A percentile compares a stretch with the other conserved stretches of the same genome.
Conservation (phyloP, 345 rosid genomes). For the Camelina hispida region DNA sequence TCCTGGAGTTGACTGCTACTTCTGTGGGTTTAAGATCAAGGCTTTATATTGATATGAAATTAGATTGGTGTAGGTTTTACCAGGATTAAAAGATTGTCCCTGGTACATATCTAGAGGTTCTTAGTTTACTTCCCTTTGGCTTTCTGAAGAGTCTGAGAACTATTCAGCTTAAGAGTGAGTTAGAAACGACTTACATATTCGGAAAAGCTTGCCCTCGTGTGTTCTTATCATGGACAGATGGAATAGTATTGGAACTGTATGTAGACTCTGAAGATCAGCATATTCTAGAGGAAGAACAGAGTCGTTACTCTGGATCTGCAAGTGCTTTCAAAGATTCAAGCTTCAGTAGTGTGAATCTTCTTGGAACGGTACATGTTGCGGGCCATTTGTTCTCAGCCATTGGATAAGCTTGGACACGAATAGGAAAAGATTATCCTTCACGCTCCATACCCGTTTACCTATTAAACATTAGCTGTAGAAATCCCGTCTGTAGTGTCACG, state of each 20-base stretch:
- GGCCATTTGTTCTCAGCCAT: conserved; percentile 5
- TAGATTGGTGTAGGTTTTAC: conserved; percentile 24
- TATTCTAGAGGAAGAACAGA: conserved; percentile 9
- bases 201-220: conserved; percentile 1
- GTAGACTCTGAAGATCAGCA: conserved; percentile 4
- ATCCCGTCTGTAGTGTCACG: background rate
- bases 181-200: conserved; percentile 12
- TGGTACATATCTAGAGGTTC: conserved; percentile 4
- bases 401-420: conserved; percentile 19
- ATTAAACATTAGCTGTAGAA: conserved; percentile 11
- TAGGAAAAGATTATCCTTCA: background rate
- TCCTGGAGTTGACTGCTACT: conserved; percentile 20
- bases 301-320: conserved; percentile 8
- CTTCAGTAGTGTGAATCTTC: conserved; percentile 13
- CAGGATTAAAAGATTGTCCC: conserved; percentile 14
- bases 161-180: background rate
- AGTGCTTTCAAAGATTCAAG: conserved; percentile 4
- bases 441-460: conserved; percentile 6
- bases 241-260: conserved; percentile 17
- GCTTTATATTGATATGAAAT: conserved; percentile 5
- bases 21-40: conserved; percentile 15
- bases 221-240: conserved; percentile 22
- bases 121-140: conserved; percentile 19
- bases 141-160: background rate
- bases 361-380: background rate